These are phyloP conservation scores for Phytophthora capsici DNA, from an alignment of 352 stramenopile species.

Conservation along the genomic window DNA sequence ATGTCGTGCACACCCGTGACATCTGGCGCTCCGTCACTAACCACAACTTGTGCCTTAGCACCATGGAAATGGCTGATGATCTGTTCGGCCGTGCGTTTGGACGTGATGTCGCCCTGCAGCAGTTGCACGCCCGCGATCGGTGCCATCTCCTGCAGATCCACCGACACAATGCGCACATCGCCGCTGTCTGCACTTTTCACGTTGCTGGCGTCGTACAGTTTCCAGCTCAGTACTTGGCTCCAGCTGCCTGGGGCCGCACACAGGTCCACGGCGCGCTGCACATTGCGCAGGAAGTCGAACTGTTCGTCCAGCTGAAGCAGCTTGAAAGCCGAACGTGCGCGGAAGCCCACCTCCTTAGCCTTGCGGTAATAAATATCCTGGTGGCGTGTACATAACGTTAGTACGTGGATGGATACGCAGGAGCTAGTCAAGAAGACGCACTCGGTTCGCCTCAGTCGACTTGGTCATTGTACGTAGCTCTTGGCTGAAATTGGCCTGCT, in stretches of 20 bases:
- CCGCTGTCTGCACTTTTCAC: slow-evolving; percentile 27
- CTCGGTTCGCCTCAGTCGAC: slow-evolving; percentile 66
- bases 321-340: slow-evolving; percentile 98
- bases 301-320: slow-evolving; percentile 99
- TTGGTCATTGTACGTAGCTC: slow-evolving; percentile 49
- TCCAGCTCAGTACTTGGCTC: slow-evolving; percentile 96
- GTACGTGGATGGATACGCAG: neutral
- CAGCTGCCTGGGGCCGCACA: slow-evolving; percentile 98
- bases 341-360: slow-evolving; percentile 96
- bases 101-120: slow-evolving; percentile 97
- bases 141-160: slow-evolving; percentile 99
- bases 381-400: slow-evolving; percentile 2
- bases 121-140: slow-evolving; percentile 96
- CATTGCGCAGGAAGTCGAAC: slow-evolving; percentile 94
- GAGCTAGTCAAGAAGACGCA: slow-evolving; percentile 23
- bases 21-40: slow-evolving; percentile 99
- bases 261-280: slow-evolving; percentile 96
- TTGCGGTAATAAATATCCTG: slow-evolving; percentile 92
- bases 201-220: slow-evolving; percentile 72
- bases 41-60: slow-evolving; percentile 95
- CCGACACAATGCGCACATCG: slow-evolving; percentile 93
- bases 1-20: slow-evolving; percentile 99
- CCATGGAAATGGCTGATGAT: slow-evolving; percentile 97
- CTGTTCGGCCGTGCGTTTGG: slow-evolving; percentile 93
- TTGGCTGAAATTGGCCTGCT: neutral